Evolutionary conservation across 108 stramenopile genomes (phyloP).

Genomic region (Mayamaea pseudoterrestris): DNA sequence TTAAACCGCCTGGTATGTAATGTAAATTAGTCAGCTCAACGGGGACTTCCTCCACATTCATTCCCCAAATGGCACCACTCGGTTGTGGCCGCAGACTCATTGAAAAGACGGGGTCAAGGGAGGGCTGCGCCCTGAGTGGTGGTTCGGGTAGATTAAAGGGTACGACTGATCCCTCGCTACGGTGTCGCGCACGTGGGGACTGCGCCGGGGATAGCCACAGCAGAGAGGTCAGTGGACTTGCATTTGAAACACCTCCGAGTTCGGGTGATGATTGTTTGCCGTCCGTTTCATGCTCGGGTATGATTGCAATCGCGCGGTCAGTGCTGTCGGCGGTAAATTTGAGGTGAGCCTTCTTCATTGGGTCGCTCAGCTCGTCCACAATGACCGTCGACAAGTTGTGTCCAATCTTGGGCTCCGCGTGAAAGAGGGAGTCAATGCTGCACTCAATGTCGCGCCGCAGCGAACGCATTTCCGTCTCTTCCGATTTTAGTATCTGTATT

Average conservation of each 20-base stretch:
- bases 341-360: constrained; percentile 29
- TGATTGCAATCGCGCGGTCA: neutral
- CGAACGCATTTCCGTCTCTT: constrained; percentile 41
- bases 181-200: too few relatives aligned
- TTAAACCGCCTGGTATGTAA: constrained; percentile 51
- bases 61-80: constrained; percentile 1
- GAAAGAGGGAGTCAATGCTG: constrained; percentile 24
- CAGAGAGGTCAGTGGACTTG: neutral
- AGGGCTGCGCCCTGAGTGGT: neutral
- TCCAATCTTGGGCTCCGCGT: constrained; percentile 17
- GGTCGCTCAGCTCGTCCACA: constrained; percentile 37
- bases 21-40: constrained; percentile 71
- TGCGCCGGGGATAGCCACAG: neutral
- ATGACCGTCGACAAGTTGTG: constrained; percentile 39
- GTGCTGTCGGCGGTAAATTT: neutral
- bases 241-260: too few relatives aligned
- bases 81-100: neutral
- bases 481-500: constrained; percentile 34
- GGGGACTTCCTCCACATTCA: constrained; percentile 49
- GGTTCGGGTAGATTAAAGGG: neutral
- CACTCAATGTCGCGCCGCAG: constrained; percentile 39
- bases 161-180: neutral
- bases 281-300: too few relatives aligned
- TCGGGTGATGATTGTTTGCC: too few relatives aligned
- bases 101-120: too few relatives aligned